Percentiles rank a stretch among this genome's conserved stretches.
Evolutionary conservation across 306 rosid species (phyloP).

Genomic region (Sicyos edulis): DNA sequence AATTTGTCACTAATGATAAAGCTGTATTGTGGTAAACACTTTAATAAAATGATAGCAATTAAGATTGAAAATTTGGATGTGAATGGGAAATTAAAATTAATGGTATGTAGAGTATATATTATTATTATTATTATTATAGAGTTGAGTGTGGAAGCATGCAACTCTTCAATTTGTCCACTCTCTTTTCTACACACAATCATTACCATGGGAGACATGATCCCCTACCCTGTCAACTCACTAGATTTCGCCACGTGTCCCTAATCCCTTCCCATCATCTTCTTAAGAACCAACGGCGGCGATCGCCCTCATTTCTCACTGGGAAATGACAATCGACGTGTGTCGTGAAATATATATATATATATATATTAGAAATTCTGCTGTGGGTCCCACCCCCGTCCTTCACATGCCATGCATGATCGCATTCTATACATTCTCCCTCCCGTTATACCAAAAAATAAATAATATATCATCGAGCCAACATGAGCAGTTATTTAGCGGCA

Average conservation of each 20-base stretch:
- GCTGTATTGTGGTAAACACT: too few species aligned
- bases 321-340: slow-evolving; percentile 14
- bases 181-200: slow-evolving; percentile 2
- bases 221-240: slow-evolving; percentile 8
- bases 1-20: too few species aligned
- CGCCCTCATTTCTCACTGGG: not conserved
- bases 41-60: too few species aligned
- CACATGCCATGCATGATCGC: slow-evolving; percentile 21
- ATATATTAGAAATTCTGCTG: too few species aligned
- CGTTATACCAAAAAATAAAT: not conserved
- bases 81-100: too few species aligned
- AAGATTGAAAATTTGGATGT: too few species aligned
- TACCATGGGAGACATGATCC: not conserved
- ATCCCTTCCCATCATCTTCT: not conserved
- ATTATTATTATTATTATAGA: too few species aligned
- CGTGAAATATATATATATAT: not conserved
- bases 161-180: not conserved
- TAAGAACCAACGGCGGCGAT: not conserved
- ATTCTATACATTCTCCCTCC: slow-evolving; percentile 8
- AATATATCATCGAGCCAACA: too few species aligned
- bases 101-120: too few species aligned
- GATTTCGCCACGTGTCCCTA: slow-evolving; percentile 3
- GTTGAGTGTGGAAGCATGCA: slow-evolving; percentile 12
- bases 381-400: not conserved
- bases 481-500: too few species aligned